Evolutionary conservation across 2,329 filamentous ascomycete genomes (phyloP).

Genomic region (Hortaea werneckii): DNA sequence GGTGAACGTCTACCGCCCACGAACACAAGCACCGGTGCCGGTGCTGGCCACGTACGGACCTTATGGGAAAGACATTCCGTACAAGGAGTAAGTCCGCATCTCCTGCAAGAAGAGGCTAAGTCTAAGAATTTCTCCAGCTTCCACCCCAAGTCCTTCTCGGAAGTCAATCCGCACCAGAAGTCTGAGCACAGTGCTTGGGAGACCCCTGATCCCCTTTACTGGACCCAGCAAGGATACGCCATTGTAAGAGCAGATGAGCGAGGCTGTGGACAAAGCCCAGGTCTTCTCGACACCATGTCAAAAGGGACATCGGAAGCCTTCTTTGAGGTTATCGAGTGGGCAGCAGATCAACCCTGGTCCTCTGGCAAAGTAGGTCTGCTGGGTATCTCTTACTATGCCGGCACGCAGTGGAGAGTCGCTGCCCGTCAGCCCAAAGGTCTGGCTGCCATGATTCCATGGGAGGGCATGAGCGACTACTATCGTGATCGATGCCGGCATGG

Average conservation of each 20-base stretch:
- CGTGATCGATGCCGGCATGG: constrained; percentile 36
- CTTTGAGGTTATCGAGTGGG: constrained; percentile 34
- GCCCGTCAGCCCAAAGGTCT: constrained; percentile 32
- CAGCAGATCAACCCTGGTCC: constrained; percentile 34
- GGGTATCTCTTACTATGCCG: constrained; percentile 35
- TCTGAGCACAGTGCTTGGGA: constrained; percentile 37
- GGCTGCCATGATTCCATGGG: constrained; percentile 35
- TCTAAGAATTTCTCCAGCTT: constrained; percentile 29
- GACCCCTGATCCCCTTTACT: constrained; percentile 32
- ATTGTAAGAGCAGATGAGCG: constrained; percentile 25
- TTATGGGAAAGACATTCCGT: constrained; percentile 63
- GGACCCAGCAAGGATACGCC: constrained; percentile 24
- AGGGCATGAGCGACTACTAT: constrained; percentile 37
- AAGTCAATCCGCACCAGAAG: constrained; percentile 29
- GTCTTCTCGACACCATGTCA: constrained; percentile 31
- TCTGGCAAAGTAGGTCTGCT: constrained; percentile 35
- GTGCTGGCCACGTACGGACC: constrained; percentile 63
- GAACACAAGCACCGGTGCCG: constrained; percentile 35
- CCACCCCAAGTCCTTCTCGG: constrained; percentile 38
- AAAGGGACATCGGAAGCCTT: constrained; percentile 34
- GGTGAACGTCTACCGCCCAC: constrained; percentile 26
- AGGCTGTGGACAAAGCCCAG: constrained; percentile 25
- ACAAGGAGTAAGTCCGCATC: constrained; percentile 37
- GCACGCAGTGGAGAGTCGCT: constrained; percentile 31
- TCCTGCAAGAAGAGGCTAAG: not conserved